Evolutionary conservation across 352 stramenopile species (phyloP), one percentile per base, ranked within the genome.

Genomic region (Pythium aphanidermatum): DNA sequence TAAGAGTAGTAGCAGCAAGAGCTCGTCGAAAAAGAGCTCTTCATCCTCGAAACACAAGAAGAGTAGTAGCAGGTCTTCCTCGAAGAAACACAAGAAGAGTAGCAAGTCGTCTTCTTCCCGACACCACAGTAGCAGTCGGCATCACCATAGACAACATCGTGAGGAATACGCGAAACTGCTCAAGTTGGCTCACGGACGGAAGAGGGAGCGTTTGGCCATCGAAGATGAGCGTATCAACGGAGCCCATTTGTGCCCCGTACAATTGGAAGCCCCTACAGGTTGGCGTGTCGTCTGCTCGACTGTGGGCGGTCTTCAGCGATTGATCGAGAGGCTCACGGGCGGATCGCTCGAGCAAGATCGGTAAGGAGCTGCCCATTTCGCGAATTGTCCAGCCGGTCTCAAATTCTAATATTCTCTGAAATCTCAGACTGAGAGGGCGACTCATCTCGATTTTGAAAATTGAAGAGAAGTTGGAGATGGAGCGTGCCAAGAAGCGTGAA

Each of bases 371-470:
- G n/a, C n/a, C 26, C 51, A 32, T 32, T 46, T 36, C 33, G 8
- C n/a, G n/a, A n/a, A n/a, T n/a, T n/a, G n/a, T n/a, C n/a, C n/a
- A n/a, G n/a, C n/a, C n/a, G n/a, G n/a, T n/a, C n/a, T n/a, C n/a
- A n/a, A n/a, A 41, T 21, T 26, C 5, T 26, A 14, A 5, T 12
- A 41, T 26, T 26, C 5, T 41, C 6, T 11, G 35, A 41, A 17
- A 11, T 21, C 16, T 13, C 42, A 81, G 79, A 46, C 43, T 94
- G 13, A 64, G 71, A 53, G 76, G 82, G 42, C 63, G 71, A 3
- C 50, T 94, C 24, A 92, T 92, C 34, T 70, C 69, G 40, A 85
- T 94, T 40, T 35, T 89, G 25, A 94, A 94, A 52, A 60, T 63
- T 17, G 68, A 89, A 58, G 79, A 92, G 42, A 85, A 81, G 37